Evolutionary conservation across 345 rosid genomes (phyloP).

Genomic region (Rhodamnia argentea): DNA sequence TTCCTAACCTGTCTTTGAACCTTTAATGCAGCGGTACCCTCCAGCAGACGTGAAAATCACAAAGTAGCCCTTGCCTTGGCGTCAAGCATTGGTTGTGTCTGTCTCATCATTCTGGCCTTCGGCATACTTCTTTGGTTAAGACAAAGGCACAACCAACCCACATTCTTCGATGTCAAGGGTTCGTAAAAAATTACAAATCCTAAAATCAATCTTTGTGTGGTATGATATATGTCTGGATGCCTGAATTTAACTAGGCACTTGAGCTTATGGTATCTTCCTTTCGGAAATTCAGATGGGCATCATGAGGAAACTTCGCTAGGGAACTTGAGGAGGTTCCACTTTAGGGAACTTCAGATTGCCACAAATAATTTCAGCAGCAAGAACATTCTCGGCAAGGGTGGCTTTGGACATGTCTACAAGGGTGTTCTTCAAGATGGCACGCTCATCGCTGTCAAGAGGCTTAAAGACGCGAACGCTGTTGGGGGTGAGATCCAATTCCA

Average conservation of each 20-base stretch:
- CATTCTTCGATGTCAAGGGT: conserved; percentile 85
- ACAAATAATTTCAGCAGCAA: conserved; percentile 84
- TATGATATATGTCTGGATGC: background rate
- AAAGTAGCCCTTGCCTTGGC: conserved; percentile 72
- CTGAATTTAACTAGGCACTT: background rate
- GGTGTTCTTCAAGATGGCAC: conserved; percentile 78
- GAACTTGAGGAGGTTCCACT: conserved; percentile 77
- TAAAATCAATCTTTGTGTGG: background rate
- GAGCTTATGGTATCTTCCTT: background rate
- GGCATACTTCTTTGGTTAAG: conserved; percentile 82
- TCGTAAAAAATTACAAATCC: background rate
- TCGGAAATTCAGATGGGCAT: conserved; percentile 29
- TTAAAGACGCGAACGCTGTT: conserved; percentile 47
- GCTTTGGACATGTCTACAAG: conserved; percentile 88
- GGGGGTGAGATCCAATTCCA: conserved; percentile 17
- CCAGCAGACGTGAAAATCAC: conserved; percentile 42
- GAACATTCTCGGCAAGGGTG: conserved; percentile 89
- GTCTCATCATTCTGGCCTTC: conserved; percentile 50
- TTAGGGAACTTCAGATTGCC: conserved; percentile 80
- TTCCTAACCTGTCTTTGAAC: background rate
- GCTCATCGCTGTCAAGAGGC: conserved; percentile 84
- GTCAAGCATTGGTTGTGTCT: conserved; percentile 49
- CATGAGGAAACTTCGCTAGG: conserved; percentile 81
- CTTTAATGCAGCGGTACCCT: conserved; percentile 24
- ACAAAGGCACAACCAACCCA: conserved; percentile 53